These are phyloP conservation scores for Murraya koenigii DNA, from an alignment of 345 rosid species.

Conservation along the genomic window DNA sequence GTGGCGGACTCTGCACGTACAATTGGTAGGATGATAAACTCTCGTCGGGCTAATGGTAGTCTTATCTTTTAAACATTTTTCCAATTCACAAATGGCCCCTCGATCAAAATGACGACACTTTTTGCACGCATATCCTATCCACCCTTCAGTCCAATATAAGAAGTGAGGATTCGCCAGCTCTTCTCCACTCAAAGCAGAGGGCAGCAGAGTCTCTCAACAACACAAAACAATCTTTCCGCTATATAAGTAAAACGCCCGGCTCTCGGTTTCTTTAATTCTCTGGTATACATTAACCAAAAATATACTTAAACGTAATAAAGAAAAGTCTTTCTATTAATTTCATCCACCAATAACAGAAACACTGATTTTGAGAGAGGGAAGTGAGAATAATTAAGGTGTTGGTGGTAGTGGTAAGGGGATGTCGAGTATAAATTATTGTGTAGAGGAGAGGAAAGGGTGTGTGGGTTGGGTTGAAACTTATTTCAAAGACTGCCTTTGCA, in stretches of 20 bases:
- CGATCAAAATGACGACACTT: background rate
- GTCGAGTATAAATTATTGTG: slow-evolving; percentile 42
- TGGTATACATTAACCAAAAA: no score
- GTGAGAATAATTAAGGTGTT: background rate
- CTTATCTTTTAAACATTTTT: background rate
- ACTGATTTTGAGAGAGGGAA: background rate
- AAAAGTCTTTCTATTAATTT: background rate
- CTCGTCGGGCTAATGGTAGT: background rate
- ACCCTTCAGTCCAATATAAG: no score
- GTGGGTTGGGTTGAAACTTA: slow-evolving; percentile 68
- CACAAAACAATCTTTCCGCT: background rate
- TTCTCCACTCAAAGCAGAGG: no score
- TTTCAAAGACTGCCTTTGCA: slow-evolving; percentile 88
- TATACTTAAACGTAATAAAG: no score
- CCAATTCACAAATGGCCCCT: background rate
- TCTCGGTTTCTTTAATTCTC: background rate
- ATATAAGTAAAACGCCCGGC: background rate
- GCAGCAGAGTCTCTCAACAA: no score
- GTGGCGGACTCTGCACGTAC: no score
- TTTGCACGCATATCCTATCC: no score
- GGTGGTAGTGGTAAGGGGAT: background rate
- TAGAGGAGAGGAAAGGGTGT: slow-evolving; percentile 59
- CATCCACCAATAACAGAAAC: background rate
- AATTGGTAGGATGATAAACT: background rate
- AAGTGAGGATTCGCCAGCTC: no score